Evolutionary conservation across 306 rosid species (phyloP).

Genomic region (Ormosia emarginata): DNA sequence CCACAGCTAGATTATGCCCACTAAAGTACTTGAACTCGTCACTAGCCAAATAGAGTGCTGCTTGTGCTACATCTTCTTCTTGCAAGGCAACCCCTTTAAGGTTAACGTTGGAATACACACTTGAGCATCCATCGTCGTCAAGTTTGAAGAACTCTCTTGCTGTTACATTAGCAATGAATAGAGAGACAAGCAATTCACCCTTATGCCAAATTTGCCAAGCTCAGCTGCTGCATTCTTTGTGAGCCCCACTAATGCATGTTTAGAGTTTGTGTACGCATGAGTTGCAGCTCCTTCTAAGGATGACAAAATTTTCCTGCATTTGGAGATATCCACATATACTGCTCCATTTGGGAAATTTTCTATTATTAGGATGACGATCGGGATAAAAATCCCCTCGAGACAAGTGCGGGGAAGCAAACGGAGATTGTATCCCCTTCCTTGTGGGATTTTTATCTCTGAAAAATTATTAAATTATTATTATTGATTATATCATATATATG

Average conservation of each 20-base stretch:
- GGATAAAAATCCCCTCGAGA: too few species aligned
- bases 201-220: slow-evolving; percentile 17
- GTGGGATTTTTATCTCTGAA: too few species aligned
- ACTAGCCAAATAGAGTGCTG: slow-evolving; percentile 27
- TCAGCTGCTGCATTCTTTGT: slow-evolving; percentile 24
- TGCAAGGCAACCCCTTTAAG: slow-evolving; percentile 20
- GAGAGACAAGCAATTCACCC: slow-evolving; percentile 23
- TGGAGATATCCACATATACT: too few species aligned
- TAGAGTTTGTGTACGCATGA: slow-evolving; percentile 37
- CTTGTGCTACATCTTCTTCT: slow-evolving; percentile 25
- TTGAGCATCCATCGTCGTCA: not conserved
- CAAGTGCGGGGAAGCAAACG: too few species aligned
- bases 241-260: slow-evolving; percentile 26
- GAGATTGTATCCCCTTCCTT: too few species aligned
- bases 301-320: too few species aligned
- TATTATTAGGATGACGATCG: too few species aligned
- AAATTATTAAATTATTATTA: too few species aligned
- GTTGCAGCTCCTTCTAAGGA: too few species aligned
- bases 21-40: slow-evolving; percentile 32
- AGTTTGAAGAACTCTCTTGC: slow-evolving; percentile 18
- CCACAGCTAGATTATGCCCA: slow-evolving; percentile 24
- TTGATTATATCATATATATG: too few species aligned
- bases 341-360: too few species aligned
- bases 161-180: not conserved
- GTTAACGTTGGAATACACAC: slow-evolving; percentile 19